Percentiles rank a stretch among this genome's conserved stretches.
Conservation (phyloP, 805 yeast genomes). For the Yarrowia sp. region DNA sequence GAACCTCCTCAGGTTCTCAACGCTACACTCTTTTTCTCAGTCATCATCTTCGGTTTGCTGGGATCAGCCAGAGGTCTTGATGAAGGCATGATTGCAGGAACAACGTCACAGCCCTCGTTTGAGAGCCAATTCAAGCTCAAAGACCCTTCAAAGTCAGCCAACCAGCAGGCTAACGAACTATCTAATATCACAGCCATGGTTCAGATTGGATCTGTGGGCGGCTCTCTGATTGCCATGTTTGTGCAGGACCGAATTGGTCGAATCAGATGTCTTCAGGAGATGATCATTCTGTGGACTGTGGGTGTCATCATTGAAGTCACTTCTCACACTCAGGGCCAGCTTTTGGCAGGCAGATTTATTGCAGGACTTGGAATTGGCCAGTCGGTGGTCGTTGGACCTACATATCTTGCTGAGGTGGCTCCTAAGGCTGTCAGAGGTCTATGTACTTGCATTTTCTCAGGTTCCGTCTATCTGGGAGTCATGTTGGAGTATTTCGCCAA, state of each 20-base stretch:
- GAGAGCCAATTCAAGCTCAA: constrained; percentile 54
- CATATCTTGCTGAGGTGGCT: constrained; percentile 61
- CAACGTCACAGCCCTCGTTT: constrained; percentile 55
- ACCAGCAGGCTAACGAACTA: constrained; percentile 54
- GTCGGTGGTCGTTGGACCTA: constrained; percentile 63
- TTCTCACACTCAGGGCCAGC: constrained; percentile 56
- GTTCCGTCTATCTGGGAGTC: constrained; percentile 64
- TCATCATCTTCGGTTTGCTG: constrained; percentile 61
- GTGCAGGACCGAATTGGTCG: constrained; percentile 62
- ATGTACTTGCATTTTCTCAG: constrained; percentile 61
- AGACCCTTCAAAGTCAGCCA: constrained; percentile 51
- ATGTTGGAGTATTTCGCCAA: constrained; percentile 56
- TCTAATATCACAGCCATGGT: constrained; percentile 67
- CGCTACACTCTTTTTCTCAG: constrained; percentile 55
- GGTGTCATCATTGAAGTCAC: constrained; percentile 60
- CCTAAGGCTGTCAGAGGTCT: constrained; percentile 63
- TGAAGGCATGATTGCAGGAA: constrained; percentile 61
- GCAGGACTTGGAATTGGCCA: constrained; percentile 67
- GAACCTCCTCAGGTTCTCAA: constrained; percentile 46
- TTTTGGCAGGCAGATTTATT: constrained; percentile 62
- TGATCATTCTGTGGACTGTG: constrained; percentile 56
- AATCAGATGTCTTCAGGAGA: constrained; percentile 56
- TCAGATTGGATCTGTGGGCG: constrained; percentile 62
- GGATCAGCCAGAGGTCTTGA: constrained; percentile 67
- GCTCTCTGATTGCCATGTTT: constrained; percentile 58